Evolutionary conservation across 164 flowering plant species (phyloP), one percentile per base, ranked within the genome.

Genomic region (Vitis cinerea): DNA sequence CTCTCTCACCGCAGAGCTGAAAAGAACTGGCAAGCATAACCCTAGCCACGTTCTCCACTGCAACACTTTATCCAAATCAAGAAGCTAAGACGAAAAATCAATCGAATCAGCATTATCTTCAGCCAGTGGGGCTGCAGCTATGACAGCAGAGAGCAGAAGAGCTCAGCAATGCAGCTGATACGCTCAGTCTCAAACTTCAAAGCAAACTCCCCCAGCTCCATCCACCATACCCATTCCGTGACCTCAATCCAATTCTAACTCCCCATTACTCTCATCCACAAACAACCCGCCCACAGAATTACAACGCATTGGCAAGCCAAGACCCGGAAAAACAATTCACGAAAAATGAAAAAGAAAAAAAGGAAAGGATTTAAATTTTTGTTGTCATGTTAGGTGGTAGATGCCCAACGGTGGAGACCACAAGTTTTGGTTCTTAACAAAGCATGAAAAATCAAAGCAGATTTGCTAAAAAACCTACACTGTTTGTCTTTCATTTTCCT

Each of bases 31-130:
- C 71, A 70, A 58, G 53, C 70, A 64, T 11, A 73, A 68, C 77
- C 77, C 73, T 19, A 66, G 57, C 74, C 75, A 75, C 74, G 70
- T 72, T 75, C 64, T 65, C 67, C 14, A 50, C 79, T 75, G 74
- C 13, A 76, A 63, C 23, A 61, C 77, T 72, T 79, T 73, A 63
- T 72, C 79, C 66, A 55, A 61, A 63, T 57, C 29, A 60, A 65
- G 67, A 64, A 70, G 59, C 52, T 16, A 3, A 51, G 27, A 16
- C 23, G 29, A 12, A 63, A 50, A 9, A 63, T 71, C 62, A 63
- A 71, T 56, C 53, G 55, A 71, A 47, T 49, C 57, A 58, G 68
- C 62, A 16, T 65, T 57, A 58, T 70, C 67, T 63, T 70, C 50
- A 10, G 1, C 15, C 57, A 50, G 30, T 11, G 1, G 13, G 10